Base-by-base conservation (phyloP, 768 basidiomycete genomes). In the Mycena polygramma region DNA sequence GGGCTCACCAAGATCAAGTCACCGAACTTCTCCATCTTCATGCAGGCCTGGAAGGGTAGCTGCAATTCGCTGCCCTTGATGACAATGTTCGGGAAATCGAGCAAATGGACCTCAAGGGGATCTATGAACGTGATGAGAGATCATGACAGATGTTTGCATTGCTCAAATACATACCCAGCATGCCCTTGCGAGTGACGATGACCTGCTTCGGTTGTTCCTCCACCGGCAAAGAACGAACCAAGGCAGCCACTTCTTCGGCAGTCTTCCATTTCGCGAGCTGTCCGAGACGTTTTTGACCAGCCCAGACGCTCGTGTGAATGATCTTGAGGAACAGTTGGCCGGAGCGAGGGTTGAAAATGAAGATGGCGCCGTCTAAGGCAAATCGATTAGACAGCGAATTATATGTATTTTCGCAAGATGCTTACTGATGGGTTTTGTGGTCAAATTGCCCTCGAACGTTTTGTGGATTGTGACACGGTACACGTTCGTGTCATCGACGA, bases 21-120 rank as follows among this genome's bases (percentile, higher is more conserved):
- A 84, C 98, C 98, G 75, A 99, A 99, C 82, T 99, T 98, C 88
- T 99, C 98, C 93, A 99, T 97, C 87, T 99, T 99, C 95, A 99
- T 96, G 75, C 96, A 97, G 19, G 98, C 97, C 82, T 99, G 97
- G 96, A 99, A 99, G 0, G 98, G 98, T 66, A 99, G 85, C 77
- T 99, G 98, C 57, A 99, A 85, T 80, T 99, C 98, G 74, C 94
- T 96, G 67, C 98, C 98, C 84, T 99, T 99, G 87, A 99, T 99
- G 81, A 99, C 98, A 74, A 99, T 99, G 82, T 99, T 99, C 60
- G 98, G 98, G 92, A 99, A 99, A 83, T 99, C 98, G 72, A 99
- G 91, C 80, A 99, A 89, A 79, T 99, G 98, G 68, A 99, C 98
- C 86, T 99, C 98, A 63, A 99, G 90, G 46, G 95, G 94, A 80